Base-by-base conservation (phyloP, 495 filamentous ascomycete genomes). In the Astrothelium macrocarpum region DNA sequence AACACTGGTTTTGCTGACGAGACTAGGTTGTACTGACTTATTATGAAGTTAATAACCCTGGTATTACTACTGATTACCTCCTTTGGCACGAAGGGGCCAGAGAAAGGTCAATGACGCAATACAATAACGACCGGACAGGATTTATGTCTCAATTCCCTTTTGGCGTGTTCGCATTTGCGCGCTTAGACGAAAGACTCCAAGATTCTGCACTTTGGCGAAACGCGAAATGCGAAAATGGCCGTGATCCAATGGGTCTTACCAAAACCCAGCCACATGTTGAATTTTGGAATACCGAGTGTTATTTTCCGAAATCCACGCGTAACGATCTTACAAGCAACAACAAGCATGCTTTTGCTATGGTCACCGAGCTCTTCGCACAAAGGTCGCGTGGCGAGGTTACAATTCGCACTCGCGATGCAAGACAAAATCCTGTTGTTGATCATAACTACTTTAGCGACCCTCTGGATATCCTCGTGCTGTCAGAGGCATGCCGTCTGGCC, bases 71-170 rank as follows among this genome's bases (percentile, higher is more conserved):
- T 61, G 78, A 78, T 64, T 68, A 69, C 32, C 74, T 75, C 61
- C 74, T 75, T 20, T 43, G 42, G 36, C 77, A 79, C 66, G 60
- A 67, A 26, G 73, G 77, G 56, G 81, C 76, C 76, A 78, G 78
- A 70, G 75, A 80, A 31, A 73, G 77, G 36, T n/a, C n/a, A n/a
- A n/a, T n/a, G n/a, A n/a, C n/a, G n/a, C n/a, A n/a, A n/a, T n/a
- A n/a, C n/a, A n/a, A n/a, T n/a, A n/a, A n/a, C n/a, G n/a, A n/a
- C n/a, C 78, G 79, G 68, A 66, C 65, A 14, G 81, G 80, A 25
- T 77, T 79, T 61, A 70, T 83, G 1, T 78, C 79, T 1, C 75
- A 72, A 12, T 81, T 81, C 67, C 81, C 80, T 26, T 82, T 81
- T 68, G 82, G 82, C 56, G 68, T 72, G 16, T 83, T 83, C 64